phyloP scores from a whole-genome alignment of 1,284 basidiomycete genomes.

The Tylopilus sp. region DNA sequence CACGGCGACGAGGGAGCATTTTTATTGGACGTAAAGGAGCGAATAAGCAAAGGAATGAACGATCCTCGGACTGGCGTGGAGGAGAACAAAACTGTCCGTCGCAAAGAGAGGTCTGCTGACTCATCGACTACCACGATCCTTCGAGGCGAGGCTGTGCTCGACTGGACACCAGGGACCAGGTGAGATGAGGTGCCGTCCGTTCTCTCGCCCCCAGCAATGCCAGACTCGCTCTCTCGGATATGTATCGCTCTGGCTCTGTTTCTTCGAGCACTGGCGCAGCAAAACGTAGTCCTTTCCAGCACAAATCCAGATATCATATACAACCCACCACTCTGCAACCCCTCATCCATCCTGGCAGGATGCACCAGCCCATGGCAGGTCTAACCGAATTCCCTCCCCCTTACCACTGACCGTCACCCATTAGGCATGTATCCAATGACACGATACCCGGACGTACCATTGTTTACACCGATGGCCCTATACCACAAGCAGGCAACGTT shows the following conservation, averaged over 20 bases:
- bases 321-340: constrained; percentile 46
- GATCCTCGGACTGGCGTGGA: not conserved
- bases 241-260: constrained; percentile 16
- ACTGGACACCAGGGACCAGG: too few relatives aligned
- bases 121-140: not conserved
- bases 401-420: not conserved
- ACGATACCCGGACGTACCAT: constrained; percentile 27
- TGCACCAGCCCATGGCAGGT: constrained; percentile 50
- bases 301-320: constrained; percentile 45
- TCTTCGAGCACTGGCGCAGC: constrained; percentile 14
- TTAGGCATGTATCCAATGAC: constrained; percentile 18
- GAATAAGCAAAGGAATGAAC: constrained; percentile 12
- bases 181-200: too few relatives aligned
- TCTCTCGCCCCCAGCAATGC: constrained; percentile 15
- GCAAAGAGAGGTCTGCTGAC: not conserved
- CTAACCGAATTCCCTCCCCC: not conserved
- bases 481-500: constrained; percentile 36
- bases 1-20: constrained; percentile 14
- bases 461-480: constrained; percentile 40
- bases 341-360: constrained; percentile 22
- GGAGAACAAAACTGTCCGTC: not conserved
- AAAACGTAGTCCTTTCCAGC: constrained; percentile 41
- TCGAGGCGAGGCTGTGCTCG: too few relatives aligned
- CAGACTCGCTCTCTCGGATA: constrained; percentile 20
- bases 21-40: constrained; percentile 18